phyloP scores from a whole-genome alignment of 495 filamentous ascomycete species.

The Penicillium dipodomyicola region DNA sequence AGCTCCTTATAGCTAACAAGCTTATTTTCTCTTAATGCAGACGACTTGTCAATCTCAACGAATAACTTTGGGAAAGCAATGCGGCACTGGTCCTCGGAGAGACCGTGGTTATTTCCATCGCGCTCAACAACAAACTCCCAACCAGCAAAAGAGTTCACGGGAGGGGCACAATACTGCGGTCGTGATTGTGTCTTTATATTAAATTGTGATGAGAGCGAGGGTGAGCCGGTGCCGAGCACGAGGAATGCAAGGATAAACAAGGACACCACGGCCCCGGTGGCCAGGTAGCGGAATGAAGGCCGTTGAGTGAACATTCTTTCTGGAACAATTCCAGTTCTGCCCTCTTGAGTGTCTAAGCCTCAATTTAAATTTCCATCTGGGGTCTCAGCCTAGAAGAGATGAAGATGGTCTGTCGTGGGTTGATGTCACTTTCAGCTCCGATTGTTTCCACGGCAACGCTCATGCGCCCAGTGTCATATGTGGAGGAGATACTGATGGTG shows the following conservation, averaged over 20 bases:
- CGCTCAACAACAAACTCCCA: conserved; percentile 38
- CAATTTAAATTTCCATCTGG: neutral
- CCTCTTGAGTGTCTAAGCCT: neutral
- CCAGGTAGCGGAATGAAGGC: conserved; percentile 36
- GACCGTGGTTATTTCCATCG: conserved; percentile 40
- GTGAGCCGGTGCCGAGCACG: conserved; percentile 20
- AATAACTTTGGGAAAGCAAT: conserved; percentile 48
- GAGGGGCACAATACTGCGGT: conserved; percentile 1
- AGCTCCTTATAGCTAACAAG: conserved; percentile 35
- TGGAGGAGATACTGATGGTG: neutral
- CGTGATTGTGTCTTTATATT: conserved; percentile 20
- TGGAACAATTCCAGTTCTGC: neutral
- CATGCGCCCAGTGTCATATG: neutral
- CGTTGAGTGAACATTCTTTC: conserved; percentile 27
- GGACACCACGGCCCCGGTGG: conserved; percentile 30
- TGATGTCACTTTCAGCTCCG: conserved; percentile 11
- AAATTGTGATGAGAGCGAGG: conserved; percentile 22
- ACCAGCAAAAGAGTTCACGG: conserved; percentile 9
- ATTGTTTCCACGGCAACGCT: conserved; percentile 27
- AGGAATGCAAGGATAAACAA: conserved; percentile 36
- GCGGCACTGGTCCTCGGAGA: conserved; percentile 42
- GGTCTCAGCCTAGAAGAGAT: neutral
- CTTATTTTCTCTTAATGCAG: conserved; percentile 14
- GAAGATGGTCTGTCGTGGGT: neutral
- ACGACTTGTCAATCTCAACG: conserved; percentile 42